Evolutionary conservation across 139 green algal genomes (phyloP).

Genomic region (Microglena sp.): DNA sequence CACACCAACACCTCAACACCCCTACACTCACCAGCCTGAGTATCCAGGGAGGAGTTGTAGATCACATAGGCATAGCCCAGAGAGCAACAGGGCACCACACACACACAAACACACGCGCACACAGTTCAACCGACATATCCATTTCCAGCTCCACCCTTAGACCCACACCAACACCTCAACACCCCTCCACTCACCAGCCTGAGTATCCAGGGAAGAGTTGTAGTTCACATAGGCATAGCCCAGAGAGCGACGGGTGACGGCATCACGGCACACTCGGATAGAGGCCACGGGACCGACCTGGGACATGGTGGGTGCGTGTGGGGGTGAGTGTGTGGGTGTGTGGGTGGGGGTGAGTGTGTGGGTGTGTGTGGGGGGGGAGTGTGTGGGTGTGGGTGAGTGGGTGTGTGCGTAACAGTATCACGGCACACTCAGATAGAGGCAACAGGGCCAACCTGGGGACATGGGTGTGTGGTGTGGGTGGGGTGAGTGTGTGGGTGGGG

Average conservation of each 20-base stretch:
- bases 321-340: too few relatives aligned
- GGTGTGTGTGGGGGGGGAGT: too few relatives aligned
- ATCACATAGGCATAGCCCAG: conserved; percentile 95
- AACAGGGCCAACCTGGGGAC: conserved; percentile 73
- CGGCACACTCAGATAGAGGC: conserved; percentile 87
- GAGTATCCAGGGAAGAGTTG: conserved; percentile 71
- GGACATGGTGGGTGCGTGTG: not conserved
- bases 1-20: too few relatives aligned
- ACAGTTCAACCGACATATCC: too few relatives aligned
- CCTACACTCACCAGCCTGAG: conserved; percentile 61
- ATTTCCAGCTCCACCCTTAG: too few relatives aligned
- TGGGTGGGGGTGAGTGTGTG: too few relatives aligned
- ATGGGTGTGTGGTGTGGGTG: not conserved
- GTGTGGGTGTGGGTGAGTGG: too few relatives aligned
- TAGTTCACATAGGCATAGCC: conserved; percentile 96
- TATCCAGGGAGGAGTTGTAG: conserved; percentile 80
- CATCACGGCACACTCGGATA: conserved; percentile 88
- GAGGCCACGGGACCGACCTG: conserved; percentile 84
- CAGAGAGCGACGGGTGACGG: conserved; percentile 82
- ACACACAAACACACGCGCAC: too few relatives aligned
- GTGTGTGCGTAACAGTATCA: conserved; percentile 87
- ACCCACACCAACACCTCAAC: too few relatives aligned
- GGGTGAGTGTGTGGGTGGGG: too few relatives aligned
- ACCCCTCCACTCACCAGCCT: conserved; percentile 48
- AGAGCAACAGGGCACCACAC: conserved; percentile 78